Conservation (phyloP, 1,139 yeast genomes). For the Debaryomyces subglobosus region DNA sequence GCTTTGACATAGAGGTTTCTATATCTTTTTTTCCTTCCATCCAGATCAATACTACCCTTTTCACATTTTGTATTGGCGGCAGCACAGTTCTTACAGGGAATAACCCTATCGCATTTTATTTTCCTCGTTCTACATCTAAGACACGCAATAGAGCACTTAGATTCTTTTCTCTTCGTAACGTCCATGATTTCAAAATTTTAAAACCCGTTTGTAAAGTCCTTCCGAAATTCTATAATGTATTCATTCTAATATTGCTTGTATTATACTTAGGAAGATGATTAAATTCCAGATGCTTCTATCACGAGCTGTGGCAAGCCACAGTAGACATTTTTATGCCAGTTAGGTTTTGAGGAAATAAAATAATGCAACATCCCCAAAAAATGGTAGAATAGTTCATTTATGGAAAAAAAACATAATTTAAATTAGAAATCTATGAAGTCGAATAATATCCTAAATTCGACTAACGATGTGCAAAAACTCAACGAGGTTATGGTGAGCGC, state of each 20-base stretch:
- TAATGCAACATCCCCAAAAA: neutral
- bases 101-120: slow-evolving; percentile 1
- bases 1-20: slow-evolving; percentile 7
- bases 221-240: neutral
- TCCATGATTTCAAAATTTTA: neutral
- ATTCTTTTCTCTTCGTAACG: neutral
- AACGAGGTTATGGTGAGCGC: slow-evolving; percentile 7
- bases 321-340: neutral
- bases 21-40: slow-evolving; percentile 9
- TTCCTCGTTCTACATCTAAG: slow-evolving; percentile 4
- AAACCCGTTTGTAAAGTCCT: neutral
- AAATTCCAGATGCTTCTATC: neutral
- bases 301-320: neutral
- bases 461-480: neutral
- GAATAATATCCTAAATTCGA: neutral
- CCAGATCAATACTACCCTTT: slow-evolving; percentile 2
- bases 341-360: neutral
- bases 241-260: neutral
- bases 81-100: slow-evolving; percentile 1
- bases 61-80: slow-evolving; percentile 3
- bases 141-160: slow-evolving; percentile 5
- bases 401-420: no score
- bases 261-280: no score
- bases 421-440: neutral
- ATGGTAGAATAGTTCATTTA: neutral